Evolutionary conservation across 2,329 filamentous ascomycete species (phyloP), one percentile per base, ranked within the genome.

Genomic region (Botryotinia narcissicola): DNA sequence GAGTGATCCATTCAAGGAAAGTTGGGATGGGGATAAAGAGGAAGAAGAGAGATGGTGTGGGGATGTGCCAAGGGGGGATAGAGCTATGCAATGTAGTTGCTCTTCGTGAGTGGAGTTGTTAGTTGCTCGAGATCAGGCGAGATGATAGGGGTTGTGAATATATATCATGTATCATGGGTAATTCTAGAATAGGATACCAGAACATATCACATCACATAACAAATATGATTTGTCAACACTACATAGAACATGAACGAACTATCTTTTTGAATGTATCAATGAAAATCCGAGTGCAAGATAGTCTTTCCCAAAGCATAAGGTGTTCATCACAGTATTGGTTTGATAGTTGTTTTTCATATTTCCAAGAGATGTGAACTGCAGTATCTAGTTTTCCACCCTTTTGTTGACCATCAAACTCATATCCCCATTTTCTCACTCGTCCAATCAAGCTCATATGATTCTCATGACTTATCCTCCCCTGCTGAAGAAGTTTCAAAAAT

Each of bases 41-140:
- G 93, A 97, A 80, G 95, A 97, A 82, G 86, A 91, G 78, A 86
- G 95, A 75, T 97, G 93, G 85, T 93, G 91, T 78, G 92, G 93
- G 3, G 94, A 98, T 83, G 93, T 97, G 72, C 95, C 95, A 0
- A 90, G 88, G 80, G 86, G 86, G 63, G 90, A 91, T 82, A 88
- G 93, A 77, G 93, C 92, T 48, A 90, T 97, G 88, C 95, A 98
- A 85, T 98, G 96, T 82, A 97, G 93, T 81, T 99, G 96, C 83
- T 97, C 94, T 81, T 98, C 95, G 37, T 97, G 85, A 74, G 63
- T 62, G 14, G 29, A 74, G 60, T 42, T 16, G 44, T 42, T 9
- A 54, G 46, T 9, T 40, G 22, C 6, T 46, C 14, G 29, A 44
- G 44, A 54, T 51, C 67, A 60, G 60, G 3, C 25, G 14, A 25